These are phyloP conservation scores for Beta lomatogona DNA, from an alignment of 179 eudicot genomes.

Conservation along the genomic window DNA sequence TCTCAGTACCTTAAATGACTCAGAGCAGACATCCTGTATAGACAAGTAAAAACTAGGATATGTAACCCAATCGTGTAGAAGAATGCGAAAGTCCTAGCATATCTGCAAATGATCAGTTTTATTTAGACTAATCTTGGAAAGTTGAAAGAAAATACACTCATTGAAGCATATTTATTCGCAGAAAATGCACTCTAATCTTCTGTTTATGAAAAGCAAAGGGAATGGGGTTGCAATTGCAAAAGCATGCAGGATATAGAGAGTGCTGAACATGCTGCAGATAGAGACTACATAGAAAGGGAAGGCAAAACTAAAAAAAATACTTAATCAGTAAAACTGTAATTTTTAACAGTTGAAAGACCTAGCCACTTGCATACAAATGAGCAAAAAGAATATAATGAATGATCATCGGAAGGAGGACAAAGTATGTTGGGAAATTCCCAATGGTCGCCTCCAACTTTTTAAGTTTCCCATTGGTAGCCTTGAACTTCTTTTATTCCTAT, in stretches of 20 bases:
- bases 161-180: background rate
- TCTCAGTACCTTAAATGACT: constrained; percentile 82
- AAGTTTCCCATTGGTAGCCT: too few species aligned
- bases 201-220: background rate
- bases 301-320: background rate
- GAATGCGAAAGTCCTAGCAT: constrained; percentile 94
- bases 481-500: too few species aligned
- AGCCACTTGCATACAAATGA: background rate
- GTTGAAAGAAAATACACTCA: background rate
- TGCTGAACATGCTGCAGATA: background rate
- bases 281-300: background rate
- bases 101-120: constrained; percentile 45
- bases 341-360: background rate
- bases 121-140: background rate
- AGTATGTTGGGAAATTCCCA: too few species aligned
- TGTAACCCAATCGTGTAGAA: constrained; percentile 98
- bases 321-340: too few species aligned
- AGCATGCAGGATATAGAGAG: background rate
- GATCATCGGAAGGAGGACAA: background rate
- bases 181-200: too few species aligned
- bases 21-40: constrained; percentile 93
- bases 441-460: too few species aligned
- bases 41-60: constrained; percentile 85
- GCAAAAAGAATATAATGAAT: background rate
- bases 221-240: background rate